Percentiles rank a stretch among this genome's conserved stretches.
Evolutionary conservation across 768 basidiomycete genomes (phyloP).

Genomic region (Mycena floridula): DNA sequence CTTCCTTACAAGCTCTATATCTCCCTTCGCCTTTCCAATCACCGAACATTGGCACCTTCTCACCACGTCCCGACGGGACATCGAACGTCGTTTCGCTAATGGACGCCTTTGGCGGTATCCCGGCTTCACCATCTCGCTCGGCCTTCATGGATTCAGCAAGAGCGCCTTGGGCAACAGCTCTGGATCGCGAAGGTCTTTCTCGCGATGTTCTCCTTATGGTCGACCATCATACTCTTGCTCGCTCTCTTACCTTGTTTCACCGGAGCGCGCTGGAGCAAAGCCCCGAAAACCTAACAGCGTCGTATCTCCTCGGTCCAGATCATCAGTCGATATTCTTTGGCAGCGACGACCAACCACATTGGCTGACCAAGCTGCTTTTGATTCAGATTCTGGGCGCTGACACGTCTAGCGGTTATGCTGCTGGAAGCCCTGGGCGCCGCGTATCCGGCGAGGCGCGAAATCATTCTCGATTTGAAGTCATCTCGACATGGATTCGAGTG

Average conservation of each 20-base stretch:
- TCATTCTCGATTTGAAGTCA: slow-evolving; percentile 66
- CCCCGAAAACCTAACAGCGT: slow-evolving; percentile 47
- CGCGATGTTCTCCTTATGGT: slow-evolving; percentile 56
- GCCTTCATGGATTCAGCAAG: slow-evolving; percentile 11
- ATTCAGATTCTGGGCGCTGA: slow-evolving; percentile 66
- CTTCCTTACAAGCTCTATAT: slow-evolving; percentile 50
- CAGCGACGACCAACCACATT: slow-evolving; percentile 67
- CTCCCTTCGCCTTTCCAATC: slow-evolving; percentile 44
- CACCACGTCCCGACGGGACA: slow-evolving; percentile 41
- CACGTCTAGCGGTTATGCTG: slow-evolving; percentile 26
- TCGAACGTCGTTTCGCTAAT: slow-evolving; percentile 35
- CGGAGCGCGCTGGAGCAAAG: slow-evolving; percentile 42
- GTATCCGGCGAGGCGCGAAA: slow-evolving; percentile 36
- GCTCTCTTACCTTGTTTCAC: slow-evolving; percentile 60
- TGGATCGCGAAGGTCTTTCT: slow-evolving; percentile 64
- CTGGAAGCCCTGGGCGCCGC: not conserved
- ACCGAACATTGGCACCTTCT: slow-evolving; percentile 44
- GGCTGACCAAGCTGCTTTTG: slow-evolving; percentile 71
- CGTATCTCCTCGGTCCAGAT: slow-evolving; percentile 22
- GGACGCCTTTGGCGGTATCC: slow-evolving; percentile 34
- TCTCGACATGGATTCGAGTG: slow-evolving; percentile 66
- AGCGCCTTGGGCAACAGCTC: slow-evolving; percentile 32
- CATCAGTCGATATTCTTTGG: slow-evolving; percentile 45
- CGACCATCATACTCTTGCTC: slow-evolving; percentile 57
- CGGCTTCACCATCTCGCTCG: slow-evolving; percentile 18